Evolutionary conservation across 805 yeast genomes (phyloP), one percentile per base, ranked within the genome.

Genomic region (Hanseniaspora nectarophila): DNA sequence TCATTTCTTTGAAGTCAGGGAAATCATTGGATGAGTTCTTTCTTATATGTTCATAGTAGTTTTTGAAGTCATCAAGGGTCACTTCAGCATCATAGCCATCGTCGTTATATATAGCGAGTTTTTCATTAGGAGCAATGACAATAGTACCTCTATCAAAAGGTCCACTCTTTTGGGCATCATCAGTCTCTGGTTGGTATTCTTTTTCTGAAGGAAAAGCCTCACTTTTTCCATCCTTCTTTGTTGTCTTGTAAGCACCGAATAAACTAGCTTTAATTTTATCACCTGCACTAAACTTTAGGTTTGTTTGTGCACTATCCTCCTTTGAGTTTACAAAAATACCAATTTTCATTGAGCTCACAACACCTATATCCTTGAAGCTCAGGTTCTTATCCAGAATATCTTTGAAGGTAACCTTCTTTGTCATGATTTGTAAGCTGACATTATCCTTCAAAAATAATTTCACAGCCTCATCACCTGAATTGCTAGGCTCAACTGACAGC

Each of bases 31-130:
- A 44, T n/a, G 34, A 39, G 28, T 44, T 42, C 9, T 32, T 63
- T 46, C 65, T 69, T 3, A 79, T 68, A n/a, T 48, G 45, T 16
- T 72, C 61, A 57, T 77, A 82, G 57, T 80, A 80, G 21, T 66
- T 63, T 47, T 70, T 68, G 3, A 81, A 82, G 55, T 80, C 81
- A 2, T 72, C 71, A 5, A 75, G 66, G 0, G 76, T 69, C 58
- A 79, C 60, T 24, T 76, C 78, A 49, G 70, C 73, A 3, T 60
- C 61, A 0, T 63, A 67, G 0, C 68, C 70, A 6, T 70, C 73
- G 12, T 68, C 70, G 7, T 56, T 54, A 16, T 31, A 35, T 5
- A 51, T 48, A 3, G 54, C 31, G 6, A 39, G 16, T 20, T 43
- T 34, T 45, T 29, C n/a, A 6, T 13, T 44, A 12, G 52, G 51